A percentile compares a stretch with the other conserved stretches of the same genome.
Evolutionary conservation across 139 green algal genomes (phyloP).

Genomic region (Ulvella scutata): DNA sequence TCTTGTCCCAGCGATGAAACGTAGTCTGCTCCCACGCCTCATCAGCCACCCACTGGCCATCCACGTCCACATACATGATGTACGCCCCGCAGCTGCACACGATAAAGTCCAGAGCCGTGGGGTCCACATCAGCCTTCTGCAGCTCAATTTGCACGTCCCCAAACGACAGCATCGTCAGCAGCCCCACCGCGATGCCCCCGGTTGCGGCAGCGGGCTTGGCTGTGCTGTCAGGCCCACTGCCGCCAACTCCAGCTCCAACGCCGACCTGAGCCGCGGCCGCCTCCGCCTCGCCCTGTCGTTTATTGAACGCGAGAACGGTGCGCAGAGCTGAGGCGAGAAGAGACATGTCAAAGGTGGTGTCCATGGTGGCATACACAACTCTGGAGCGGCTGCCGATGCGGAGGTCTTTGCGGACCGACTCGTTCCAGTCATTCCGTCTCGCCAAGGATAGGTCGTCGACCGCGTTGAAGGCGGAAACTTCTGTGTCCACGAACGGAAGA

Average conservation of each 20-base stretch:
- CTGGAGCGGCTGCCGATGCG: background rate
- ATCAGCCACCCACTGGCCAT: constrained; percentile 23
- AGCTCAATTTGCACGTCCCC: background rate
- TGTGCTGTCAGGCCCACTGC: too few relatives aligned
- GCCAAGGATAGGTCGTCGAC: too few relatives aligned
- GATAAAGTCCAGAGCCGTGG: constrained; percentile 32
- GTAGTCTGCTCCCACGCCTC: constrained; percentile 27
- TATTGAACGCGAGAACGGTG: background rate
- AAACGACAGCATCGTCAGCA: background rate
- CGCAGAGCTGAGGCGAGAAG: background rate
- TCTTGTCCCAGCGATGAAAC: background rate
- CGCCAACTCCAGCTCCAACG: too few relatives aligned
- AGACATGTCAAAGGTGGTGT: background rate
- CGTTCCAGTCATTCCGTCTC: too few relatives aligned
- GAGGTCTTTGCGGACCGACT: too few relatives aligned
- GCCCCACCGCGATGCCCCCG: background rate
- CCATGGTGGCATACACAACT: background rate
- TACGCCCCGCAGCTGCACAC: constrained; percentile 49
- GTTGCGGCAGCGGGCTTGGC: too few relatives aligned
- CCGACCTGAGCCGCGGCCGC: too few relatives aligned
- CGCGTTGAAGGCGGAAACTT: too few relatives aligned
- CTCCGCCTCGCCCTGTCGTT: too few relatives aligned
- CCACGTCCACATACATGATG: constrained; percentile 25
- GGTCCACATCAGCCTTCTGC: background rate
- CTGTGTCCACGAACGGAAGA: too few relatives aligned